phyloP scores from a whole-genome alignment of 208 protist genomes.

The Porcisia deanei region DNA sequence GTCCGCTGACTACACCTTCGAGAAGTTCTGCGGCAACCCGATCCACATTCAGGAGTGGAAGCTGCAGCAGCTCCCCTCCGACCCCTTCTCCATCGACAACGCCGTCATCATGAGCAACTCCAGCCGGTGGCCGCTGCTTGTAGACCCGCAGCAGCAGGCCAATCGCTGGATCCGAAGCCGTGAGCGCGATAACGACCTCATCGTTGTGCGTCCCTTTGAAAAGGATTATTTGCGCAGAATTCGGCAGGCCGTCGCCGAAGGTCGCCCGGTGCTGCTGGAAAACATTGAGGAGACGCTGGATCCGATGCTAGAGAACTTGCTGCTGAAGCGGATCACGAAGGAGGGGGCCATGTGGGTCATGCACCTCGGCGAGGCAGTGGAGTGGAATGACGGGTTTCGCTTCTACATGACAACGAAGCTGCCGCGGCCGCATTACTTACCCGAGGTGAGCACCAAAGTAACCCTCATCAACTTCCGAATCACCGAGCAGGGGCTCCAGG shows the following conservation, averaged over 20 bases:
- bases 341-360: conserved; percentile 91
- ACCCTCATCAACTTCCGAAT: conserved; percentile 98
- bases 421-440: conserved; percentile 96
- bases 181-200: conserved; percentile 85
- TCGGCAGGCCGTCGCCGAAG: conserved; percentile 94
- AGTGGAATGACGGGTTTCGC: conserved; percentile 95
- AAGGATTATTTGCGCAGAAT: conserved; percentile 84
- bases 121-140: conserved; percentile 91
- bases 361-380: conserved; percentile 96
- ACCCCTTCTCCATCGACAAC: conserved; percentile 94
- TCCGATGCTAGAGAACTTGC: conserved; percentile 97
- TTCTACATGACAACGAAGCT: conserved; percentile 99
- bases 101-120: conserved; percentile 93
- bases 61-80: conserved; percentile 92
- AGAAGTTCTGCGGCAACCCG: conserved; percentile 87
- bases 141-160: conserved; percentile 95
- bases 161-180: conserved; percentile 95
- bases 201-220: conserved; percentile 84
- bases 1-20: conserved; percentile 84
- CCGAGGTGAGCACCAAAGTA: conserved; percentile 97
- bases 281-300: conserved; percentile 97
- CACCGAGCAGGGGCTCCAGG: conserved; percentile 95
- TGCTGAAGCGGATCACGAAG: conserved; percentile 94
- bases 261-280: conserved; percentile 95
- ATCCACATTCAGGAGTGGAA: conserved; percentile 94